Evolutionary conservation across 192 early-diverging fungal genomes (phyloP).

Genomic region (Anaeromyces robustus): DNA sequence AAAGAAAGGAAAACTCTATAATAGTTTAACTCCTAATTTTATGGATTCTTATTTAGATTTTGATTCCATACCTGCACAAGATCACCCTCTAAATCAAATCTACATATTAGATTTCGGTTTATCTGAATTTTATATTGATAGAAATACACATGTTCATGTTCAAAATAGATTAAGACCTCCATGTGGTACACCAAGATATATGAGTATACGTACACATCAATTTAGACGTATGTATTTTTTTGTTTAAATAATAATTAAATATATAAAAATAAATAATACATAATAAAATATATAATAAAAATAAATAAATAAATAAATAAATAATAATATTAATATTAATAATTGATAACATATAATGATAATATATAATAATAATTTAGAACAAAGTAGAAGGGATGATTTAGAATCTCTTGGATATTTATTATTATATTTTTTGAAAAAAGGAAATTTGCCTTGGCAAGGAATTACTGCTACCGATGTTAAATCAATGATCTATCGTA

Average conservation of each 20-base stretch:
- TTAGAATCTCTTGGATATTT: constrained; percentile 1
- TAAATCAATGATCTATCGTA: background rate
- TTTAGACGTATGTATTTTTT: background rate
- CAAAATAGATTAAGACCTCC: background rate
- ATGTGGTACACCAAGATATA: background rate
- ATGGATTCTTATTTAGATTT: background rate
- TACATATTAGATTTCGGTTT: background rate
- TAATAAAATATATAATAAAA: background rate
- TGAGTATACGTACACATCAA: background rate
- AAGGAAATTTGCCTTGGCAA: constrained; percentile 1
- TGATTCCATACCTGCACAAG: background rate
- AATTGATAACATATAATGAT: background rate
- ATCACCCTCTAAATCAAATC: background rate
- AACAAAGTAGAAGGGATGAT: background rate
- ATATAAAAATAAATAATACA: background rate
- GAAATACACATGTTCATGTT: background rate
- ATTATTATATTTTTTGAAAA: background rate
- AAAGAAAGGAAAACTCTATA: background rate
- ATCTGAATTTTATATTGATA: background rate
- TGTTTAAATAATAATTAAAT: too few relatives aligned
- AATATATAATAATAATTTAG: background rate
- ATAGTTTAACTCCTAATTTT: background rate
- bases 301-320: too few relatives aligned
- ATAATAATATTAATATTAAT: too few relatives aligned
- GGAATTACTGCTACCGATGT: background rate